Base-by-base conservation (phyloP, 1,139 yeast species). In the Tardiomyces depauwii region DNA sequence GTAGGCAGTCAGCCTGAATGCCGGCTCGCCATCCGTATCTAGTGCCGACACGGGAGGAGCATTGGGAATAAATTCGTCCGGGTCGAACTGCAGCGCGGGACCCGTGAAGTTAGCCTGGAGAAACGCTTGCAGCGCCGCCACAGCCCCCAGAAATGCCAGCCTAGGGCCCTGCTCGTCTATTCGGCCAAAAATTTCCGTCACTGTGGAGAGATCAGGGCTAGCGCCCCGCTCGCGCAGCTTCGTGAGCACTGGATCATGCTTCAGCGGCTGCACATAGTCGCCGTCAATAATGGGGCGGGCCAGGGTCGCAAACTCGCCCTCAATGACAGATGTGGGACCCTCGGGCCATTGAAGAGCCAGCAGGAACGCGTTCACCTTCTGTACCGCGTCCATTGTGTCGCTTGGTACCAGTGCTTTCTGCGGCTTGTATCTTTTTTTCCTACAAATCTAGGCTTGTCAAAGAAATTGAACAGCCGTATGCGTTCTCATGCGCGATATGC, bases 21-120 rank as follows among this genome's bases (percentile, higher is more conserved):
- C 62, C 1, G 60, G 54, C 55, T 71, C 72, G 23, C 64, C 59
- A 43, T 61, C 59, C 11, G 47, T 45, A 3, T 51, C 44, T 44
- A 61, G 51, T 28, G 41, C 33, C 1, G 49, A 55, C 13, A 54
- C 18, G 28, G 36, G 27, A 3, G 13, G 18, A 30, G 6, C 18
- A 7, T 23, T 32, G 13, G 16, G 25, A 2, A 39, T 36, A 23
- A 32, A 40, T 13, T 44, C 21, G 42, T 58, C 33, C 47, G 68
- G 58, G 2, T 64, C 65, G 38, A 68, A 58, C 0, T 71, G 70
- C 0, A 79, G 59, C 23, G 73, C 72, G 1, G 97, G 97, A 2
- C 97, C 97, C 0, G 96, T 86, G 60, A 74, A 85, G 60, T 89
- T 89, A 45, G 76, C 65, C 59, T 87, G 95, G 19, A 84, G 66